Base-by-base conservation (phyloP, 1,284 basidiomycete genomes). In the Volvariella volvacea region DNA sequence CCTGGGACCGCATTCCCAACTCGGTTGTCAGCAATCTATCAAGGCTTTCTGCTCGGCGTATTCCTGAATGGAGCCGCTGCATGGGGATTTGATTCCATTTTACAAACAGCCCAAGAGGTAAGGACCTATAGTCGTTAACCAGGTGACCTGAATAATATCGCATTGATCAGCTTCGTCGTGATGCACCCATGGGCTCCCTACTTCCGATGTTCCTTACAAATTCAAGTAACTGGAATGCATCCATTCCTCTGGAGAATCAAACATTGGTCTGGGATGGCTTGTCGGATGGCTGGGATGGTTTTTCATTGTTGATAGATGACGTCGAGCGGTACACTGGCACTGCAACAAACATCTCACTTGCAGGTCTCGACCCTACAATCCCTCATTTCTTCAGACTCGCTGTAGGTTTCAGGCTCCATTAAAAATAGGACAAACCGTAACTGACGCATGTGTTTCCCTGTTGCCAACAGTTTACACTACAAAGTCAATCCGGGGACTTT, bases 361-460 rank as follows among this genome's bases (percentile, higher is more conserved):
- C 70, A 12, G 70, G 72, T 3, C 68, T 90, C 40, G 70, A 85
- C 43, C 57, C 66, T 1, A 70, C 70, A 12, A 56, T 92, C 4
- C 80, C 84, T 0, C 89, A 93, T 61, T 93, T 90, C 66, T 86
- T 93, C 61, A 73, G 89, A 48, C 66, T 92, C 39, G 89, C 88
- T 36, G 86, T 89, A 51, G 72, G 85, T 76, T 32, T 43, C 40
- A 15, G 44, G 22, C 52, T 31, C 25, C 12, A 17, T 42, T 8
- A 9, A 46, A 16, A 10, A 3, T 15, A 21, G 12, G 3, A 3
- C 31, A 22, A 25, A 39, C 6, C 25, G 25, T 22, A 33, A 32
- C 22, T 22, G 39, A 36, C 22, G 15, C n/a, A 41, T 39, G 31
- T 39, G 22, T 17, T 17, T 28, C 19, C 14, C n/a, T 16, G 14